These are phyloP conservation scores for Zygoascus bituminiphila DNA, from an alignment of 805 yeast genomes.

Conservation along the genomic window DNA sequence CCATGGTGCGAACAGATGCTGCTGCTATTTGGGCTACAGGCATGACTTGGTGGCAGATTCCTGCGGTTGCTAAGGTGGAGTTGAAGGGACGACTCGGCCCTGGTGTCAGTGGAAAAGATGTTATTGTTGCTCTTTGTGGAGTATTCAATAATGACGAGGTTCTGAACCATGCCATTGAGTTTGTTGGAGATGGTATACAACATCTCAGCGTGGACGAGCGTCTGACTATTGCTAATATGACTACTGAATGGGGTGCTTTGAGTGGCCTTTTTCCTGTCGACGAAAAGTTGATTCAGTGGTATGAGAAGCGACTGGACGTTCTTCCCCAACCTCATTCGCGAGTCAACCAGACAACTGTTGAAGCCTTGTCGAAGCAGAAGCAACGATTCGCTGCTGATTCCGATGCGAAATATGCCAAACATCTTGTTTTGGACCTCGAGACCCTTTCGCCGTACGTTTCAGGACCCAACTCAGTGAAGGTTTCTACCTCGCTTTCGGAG, in stretches of 20 bases:
- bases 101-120: conserved; percentile 94
- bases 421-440: conserved; percentile 67
- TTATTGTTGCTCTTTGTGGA: conserved; percentile 94
- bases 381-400: conserved; percentile 42
- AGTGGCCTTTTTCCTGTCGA: conserved; percentile 98
- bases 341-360: conserved; percentile 54
- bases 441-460: conserved; percentile 82
- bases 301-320: conserved; percentile 49
- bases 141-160: conserved; percentile 86
- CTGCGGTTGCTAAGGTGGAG: conserved; percentile 94
- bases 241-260: conserved; percentile 98
- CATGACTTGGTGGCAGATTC: conserved; percentile 99
- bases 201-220: conserved; percentile 72
- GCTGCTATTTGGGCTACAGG: conserved; percentile 99
- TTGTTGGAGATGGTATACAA: conserved; percentile 72
- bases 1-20: conserved; percentile 97
- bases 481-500: conserved; percentile 69
- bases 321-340: conserved; percentile 77
- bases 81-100: conserved; percentile 70
- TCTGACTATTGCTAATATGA: conserved; percentile 90
- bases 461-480: conserved; percentile 96
- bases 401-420: conserved; percentile 85
- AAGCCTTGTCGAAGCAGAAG: conserved; percentile 36
- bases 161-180: conserved; percentile 87
- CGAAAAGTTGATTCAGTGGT: conserved; percentile 65